Conservation (phyloP, 2,329 filamentous ascomycete species). For the Epichloe typhina region DNA sequence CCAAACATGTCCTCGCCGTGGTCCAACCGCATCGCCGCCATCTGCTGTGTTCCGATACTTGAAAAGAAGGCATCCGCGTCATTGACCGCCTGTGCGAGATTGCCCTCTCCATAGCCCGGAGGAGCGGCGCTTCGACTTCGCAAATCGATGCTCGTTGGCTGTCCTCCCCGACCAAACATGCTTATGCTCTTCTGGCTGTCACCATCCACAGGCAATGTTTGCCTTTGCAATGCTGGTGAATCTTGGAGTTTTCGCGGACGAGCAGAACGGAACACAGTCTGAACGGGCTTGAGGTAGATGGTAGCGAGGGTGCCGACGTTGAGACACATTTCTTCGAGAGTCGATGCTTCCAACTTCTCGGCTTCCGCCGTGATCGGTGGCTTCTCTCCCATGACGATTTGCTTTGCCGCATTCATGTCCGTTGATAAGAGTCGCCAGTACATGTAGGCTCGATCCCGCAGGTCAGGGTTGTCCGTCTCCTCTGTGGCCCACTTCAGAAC, state of each 20-base stretch:
- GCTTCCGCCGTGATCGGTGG: slow-evolving; percentile 92
- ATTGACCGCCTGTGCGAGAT: slow-evolving; percentile 59
- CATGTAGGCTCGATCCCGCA: slow-evolving; percentile 95
- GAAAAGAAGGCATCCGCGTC: slow-evolving; percentile 88
- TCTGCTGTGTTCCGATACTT: slow-evolving; percentile 58
- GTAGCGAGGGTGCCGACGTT: slow-evolving; percentile 93
- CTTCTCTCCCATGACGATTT: slow-evolving; percentile 94
- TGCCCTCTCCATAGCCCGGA: slow-evolving; percentile 21
- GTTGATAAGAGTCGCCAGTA: slow-evolving; percentile 96
- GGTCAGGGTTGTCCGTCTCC: slow-evolving; percentile 96
- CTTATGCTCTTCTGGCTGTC: slow-evolving; percentile 49
- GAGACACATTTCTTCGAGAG: slow-evolving; percentile 92
- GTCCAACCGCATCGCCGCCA: slow-evolving; percentile 58
- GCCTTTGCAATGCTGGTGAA: slow-evolving; percentile 73
- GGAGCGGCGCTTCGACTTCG: slow-evolving; percentile 20
- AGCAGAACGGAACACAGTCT: slow-evolving; percentile 88
- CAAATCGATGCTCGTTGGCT: slow-evolving; percentile 36
- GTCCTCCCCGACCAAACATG: slow-evolving; percentile 40
- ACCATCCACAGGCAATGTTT: slow-evolving; percentile 39
- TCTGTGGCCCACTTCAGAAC: slow-evolving; percentile 98
- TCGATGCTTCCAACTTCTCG: slow-evolving; percentile 81
- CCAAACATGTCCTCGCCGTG: slow-evolving; percentile 49
- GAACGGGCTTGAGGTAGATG: slow-evolving; percentile 94
- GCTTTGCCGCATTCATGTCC: slow-evolving; percentile 73
- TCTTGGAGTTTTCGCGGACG: slow-evolving; percentile 67